Percentiles rank a stretch among this genome's conserved stretches.
These are phyloP conservation scores for Tanozyma kutaoensis DNA, from an alignment of 805 yeast species.

Conservation along the genomic window DNA sequence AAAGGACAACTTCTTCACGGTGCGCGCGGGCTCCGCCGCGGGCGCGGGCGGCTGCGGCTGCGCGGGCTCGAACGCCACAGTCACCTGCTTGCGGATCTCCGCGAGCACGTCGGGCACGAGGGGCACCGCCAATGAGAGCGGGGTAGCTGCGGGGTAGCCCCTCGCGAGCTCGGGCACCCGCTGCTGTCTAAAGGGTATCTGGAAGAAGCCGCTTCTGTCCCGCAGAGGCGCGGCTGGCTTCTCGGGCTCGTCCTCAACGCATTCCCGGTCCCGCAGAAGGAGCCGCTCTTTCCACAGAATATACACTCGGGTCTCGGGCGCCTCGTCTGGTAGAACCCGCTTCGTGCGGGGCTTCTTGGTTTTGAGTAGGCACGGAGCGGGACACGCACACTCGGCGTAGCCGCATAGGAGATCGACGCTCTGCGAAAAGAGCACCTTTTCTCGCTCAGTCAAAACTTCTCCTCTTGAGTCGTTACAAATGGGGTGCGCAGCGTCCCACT, in stretches of 20 bases:
- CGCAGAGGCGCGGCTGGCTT: not conserved
- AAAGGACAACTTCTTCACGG: slow-evolving; percentile 48
- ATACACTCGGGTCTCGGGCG: too few species aligned
- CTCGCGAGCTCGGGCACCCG: too few species aligned
- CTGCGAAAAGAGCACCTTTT: slow-evolving; percentile 41
- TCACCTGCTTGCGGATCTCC: too few species aligned
- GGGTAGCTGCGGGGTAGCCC: too few species aligned
- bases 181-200: too few species aligned
- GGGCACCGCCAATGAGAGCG: too few species aligned
- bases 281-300: slow-evolving; percentile 24
- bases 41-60: too few species aligned
- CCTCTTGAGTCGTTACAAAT: slow-evolving; percentile 36
- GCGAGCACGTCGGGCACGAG: too few species aligned
- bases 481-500: slow-evolving; percentile 77
- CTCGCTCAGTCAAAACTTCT: slow-evolving; percentile 28
- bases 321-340: too few species aligned
- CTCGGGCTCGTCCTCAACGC: slow-evolving; percentile 1
- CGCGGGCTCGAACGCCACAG: too few species aligned
- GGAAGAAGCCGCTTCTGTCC: slow-evolving; percentile 1
- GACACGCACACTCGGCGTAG: slow-evolving; percentile 53
- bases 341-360: too few species aligned
- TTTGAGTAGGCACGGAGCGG: slow-evolving; percentile 4
- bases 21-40: too few species aligned
- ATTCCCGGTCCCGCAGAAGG: slow-evolving; percentile 13
- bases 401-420: slow-evolving; percentile 51